Evolutionary conservation across 371 early-diverging fungal species (phyloP), one percentile per base, ranked within the genome.

Genomic region (Mortierella sp.): DNA sequence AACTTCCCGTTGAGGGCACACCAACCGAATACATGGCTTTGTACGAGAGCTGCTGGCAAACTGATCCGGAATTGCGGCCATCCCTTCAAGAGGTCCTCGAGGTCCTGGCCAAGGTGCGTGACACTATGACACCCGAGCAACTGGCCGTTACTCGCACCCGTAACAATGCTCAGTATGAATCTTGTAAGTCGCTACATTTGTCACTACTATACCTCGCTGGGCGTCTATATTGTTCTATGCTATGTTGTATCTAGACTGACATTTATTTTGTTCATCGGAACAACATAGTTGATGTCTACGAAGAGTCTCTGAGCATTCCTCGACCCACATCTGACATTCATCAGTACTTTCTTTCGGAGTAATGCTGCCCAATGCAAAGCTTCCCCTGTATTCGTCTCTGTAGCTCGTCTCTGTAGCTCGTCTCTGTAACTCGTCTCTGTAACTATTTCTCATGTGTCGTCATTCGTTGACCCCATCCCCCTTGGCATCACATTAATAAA

Each of bases 41-140:
- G 27, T 78, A 80, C 39, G 63, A 64, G 47, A 37, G 60, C 27
- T 81, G 82, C 56, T 81, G 82, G 82, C 31, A 70, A 21, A 42
- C 28, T 27, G 71, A 73, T 27, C 70, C 80, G 0, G 55, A 39
- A 0, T 42, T 49, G 44, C 56, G 82, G 23, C 80, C 80, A 0
- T 32, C 51, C 6, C 41, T 66, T 56, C 53, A 60, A 2, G 70
- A 64, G 50, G 61, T 76, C 17, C 37, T 69, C 46, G 9, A 14
- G 12, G 43, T 60, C 0, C 11, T 75, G 63, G 61, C 47, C 46
- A 50, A 52, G 34, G 50, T 75, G 15, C 68, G 55, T 2, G 67
- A 39, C 3, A 55, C 51, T 30, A 66, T 72, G 67, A 62, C 67
- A 2, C 48, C 57, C 4, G 63, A 59, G 27, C 58, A 66, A 27